Conservation (phyloP, 2,329 filamentous ascomycete genomes). For the Ascochyta lentis region DNA sequence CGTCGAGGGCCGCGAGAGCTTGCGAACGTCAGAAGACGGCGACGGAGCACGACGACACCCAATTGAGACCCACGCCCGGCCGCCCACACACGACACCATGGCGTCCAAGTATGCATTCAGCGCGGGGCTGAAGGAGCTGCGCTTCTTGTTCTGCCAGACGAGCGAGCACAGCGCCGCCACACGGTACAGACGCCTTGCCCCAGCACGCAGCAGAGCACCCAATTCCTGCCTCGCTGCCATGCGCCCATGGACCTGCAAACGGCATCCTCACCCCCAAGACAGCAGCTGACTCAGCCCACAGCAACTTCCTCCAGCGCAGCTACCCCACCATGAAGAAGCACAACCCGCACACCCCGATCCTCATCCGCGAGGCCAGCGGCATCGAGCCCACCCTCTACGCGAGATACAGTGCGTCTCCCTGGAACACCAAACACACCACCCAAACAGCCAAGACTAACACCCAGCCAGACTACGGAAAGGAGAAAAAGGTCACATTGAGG, state of each 20-base stretch:
- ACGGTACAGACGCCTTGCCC: conserved; percentile 63
- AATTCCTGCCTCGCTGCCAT: conserved; percentile 6
- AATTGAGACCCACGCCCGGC: conserved; percentile 19
- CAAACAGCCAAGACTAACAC: conserved; percentile 11
- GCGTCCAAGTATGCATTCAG: conserved; percentile 91
- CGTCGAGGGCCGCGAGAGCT: conserved; percentile 15
- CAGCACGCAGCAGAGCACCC: no score
- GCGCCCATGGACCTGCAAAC: not conserved
- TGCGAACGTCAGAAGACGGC: conserved; percentile 8
- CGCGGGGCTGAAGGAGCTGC: conserved; percentile 88
- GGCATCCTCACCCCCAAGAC: not conserved
- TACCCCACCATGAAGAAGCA: conserved; percentile 99
- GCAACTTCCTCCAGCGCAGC: conserved; percentile 85
- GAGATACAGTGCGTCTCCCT: conserved; percentile 75
- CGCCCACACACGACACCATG: conserved; percentile 63
- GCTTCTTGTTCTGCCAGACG: conserved; percentile 97
- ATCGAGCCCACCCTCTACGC: conserved; percentile 87
- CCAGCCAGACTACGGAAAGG: conserved; percentile 67
- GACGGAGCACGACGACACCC: conserved; percentile 17
- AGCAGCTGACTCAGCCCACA: conserved; percentile 49
- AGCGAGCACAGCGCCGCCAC: conserved; percentile 87
- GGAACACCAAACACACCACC: not conserved
- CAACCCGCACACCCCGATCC: conserved; percentile 91
- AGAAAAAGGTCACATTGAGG: conserved; percentile 68
- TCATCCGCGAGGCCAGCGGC: conserved; percentile 89